Evolutionary conservation across 768 basidiomycete genomes (phyloP), one percentile per base, ranked within the genome.

Genomic region (Tylopilus balloui): DNA sequence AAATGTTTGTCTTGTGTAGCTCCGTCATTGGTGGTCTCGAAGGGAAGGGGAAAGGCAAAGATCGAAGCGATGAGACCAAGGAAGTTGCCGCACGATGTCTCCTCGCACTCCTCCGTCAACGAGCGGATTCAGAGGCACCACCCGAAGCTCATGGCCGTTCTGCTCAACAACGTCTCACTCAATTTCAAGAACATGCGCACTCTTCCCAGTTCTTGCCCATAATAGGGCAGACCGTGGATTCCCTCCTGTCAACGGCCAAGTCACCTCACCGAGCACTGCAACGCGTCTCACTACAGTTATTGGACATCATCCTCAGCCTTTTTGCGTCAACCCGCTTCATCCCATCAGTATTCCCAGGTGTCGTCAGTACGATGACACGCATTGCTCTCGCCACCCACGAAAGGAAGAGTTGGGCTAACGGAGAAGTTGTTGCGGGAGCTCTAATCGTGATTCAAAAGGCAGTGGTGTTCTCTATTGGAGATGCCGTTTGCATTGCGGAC

Each of bases 321-420:
- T 81, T 78, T 56, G 67, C 78, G 1, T 72, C 78, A 4, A 60
- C 75, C 9, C 79, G 81, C 55, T 74, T 83, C 52, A 52, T 69
- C 15, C 78, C 80, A n/a, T 81, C 86, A 12, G 73, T 97, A 23
- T 71, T 97, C 24, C 94, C 94, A 1, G 94, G 94, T 1, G 77
- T 87, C 27, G 77, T 91, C 51, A 93, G 90, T 58, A 67, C 76
- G 15, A 85, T 87, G 79, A 78, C 78, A 24, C 90, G 84, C 59
- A 66, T 91, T 13, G 77, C 85, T 6, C 72, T 88, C 1, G 86
- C 80, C 10, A 64, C 68, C 15, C 68, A 73, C 5, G 66, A 72
- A 23, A 69, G 65, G 24, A 86, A 80, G 61, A 80, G 80, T 20
- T 91, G 86, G 83, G 78, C 84, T 8, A 83, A 80, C 52, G 87